Conservation (phyloP, 2,329 filamentous ascomycete genomes). For the Teratosphaeria zuluensis region DNA sequence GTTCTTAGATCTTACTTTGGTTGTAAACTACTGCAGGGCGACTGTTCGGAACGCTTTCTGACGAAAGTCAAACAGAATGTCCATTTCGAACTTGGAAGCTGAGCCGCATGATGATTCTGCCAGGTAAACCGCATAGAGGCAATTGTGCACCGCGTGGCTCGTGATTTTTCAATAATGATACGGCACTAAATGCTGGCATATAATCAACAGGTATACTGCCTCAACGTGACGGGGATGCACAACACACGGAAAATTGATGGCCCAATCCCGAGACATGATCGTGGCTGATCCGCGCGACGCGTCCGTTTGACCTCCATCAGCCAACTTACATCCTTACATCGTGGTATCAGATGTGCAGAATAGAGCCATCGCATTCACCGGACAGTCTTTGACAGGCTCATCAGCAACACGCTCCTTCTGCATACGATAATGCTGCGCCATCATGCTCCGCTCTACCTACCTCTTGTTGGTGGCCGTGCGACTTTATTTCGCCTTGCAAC, state of each 20-base stretch:
- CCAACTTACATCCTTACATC: neutral
- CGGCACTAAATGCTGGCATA: too few species aligned
- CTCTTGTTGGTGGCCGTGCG: conserved; percentile 75
- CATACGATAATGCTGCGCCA: neutral
- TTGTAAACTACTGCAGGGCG: neutral
- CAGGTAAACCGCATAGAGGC: too few species aligned
- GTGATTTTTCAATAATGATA: too few species aligned
- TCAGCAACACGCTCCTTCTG: neutral
- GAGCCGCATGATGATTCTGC: too few species aligned
- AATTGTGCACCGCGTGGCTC: too few species aligned
- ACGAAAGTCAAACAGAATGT: neutral
- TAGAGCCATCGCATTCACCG: neutral
- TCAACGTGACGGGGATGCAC: too few species aligned
- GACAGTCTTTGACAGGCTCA: neutral
- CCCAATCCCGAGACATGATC: neutral
- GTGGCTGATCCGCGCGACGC: neutral
- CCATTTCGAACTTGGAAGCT: too few species aligned
- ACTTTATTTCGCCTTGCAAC: conserved; percentile 85
- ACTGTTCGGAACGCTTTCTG: neutral
- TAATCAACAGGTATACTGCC: too few species aligned
- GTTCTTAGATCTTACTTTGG: neutral
- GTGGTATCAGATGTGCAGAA: neutral
- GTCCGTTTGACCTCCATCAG: neutral
- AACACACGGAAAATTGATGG: too few species aligned
- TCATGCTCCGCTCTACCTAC: conserved; percentile 88